Evolutionary conservation across 129 eudicot species (phyloP).

Genomic region (Heracleum sosnowskyi): DNA sequence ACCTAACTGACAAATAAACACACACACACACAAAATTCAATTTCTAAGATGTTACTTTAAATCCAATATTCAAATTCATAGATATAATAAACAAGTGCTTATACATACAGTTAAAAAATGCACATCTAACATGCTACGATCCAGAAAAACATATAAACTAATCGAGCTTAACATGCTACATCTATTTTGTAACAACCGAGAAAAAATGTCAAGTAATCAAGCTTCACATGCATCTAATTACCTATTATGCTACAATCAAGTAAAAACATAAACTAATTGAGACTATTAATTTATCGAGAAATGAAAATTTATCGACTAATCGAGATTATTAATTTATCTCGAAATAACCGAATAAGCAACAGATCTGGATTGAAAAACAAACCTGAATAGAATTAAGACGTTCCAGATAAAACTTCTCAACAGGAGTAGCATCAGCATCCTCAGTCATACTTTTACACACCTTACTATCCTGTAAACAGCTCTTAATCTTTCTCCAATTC

Average conservation of each 20-base stretch:
- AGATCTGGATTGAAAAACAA: not conserved
- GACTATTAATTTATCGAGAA: not conserved
- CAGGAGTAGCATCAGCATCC: slow-evolving; percentile 19
- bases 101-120: not conserved
- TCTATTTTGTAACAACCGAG: not conserved
- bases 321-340: not conserved
- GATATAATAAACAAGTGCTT: not conserved
- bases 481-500: slow-evolving; percentile 63
- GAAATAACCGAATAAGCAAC: too few relatives aligned
- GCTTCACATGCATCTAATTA: not conserved
- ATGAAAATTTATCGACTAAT: too few relatives aligned
- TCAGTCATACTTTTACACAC: slow-evolving; percentile 64
- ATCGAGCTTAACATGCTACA: not conserved
- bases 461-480: slow-evolving; percentile 70
- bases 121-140: not conserved
- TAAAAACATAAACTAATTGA: not conserved
- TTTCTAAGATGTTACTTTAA: not conserved
- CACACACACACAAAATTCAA: not conserved
- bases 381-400: slow-evolving; percentile 77
- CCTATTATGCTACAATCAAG: not conserved
- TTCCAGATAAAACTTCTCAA: slow-evolving; percentile 23
- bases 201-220: too few relatives aligned
- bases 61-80: not conserved
- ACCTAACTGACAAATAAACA: not conserved
- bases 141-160: not conserved